A percentile compares a stretch with the other conserved stretches of the same genome.
Conservation (phyloP, 768 basidiomycete species). For the Coprinopsis cinerea region DNA sequence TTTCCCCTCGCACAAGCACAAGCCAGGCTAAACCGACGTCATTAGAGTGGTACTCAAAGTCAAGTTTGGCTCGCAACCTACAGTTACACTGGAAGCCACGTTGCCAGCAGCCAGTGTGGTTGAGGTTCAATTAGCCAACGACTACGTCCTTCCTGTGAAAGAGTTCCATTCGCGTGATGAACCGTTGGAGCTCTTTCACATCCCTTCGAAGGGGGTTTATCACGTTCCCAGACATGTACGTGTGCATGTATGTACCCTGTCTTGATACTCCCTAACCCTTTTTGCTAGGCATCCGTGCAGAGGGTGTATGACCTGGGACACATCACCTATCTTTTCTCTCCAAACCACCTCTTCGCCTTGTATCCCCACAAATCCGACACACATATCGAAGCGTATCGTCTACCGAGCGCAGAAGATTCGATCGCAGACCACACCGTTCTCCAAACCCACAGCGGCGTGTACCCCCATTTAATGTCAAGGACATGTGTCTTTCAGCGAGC, state of each 20-base stretch:
- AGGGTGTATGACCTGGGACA: slow-evolving; percentile 14
- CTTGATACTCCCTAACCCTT: not conserved
- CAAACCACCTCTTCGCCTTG: slow-evolving; percentile 14
- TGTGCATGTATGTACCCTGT: not conserved
- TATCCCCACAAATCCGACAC: slow-evolving; percentile 18
- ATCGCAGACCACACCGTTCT: slow-evolving; percentile 1
- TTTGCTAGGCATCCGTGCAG: slow-evolving; percentile 13
- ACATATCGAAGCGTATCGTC: slow-evolving; percentile 16
- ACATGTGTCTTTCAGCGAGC: slow-evolving; percentile 13
- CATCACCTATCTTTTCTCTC: slow-evolving; percentile 18
- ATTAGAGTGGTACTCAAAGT: slow-evolving; percentile 17
- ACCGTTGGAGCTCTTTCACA: slow-evolving; percentile 20
- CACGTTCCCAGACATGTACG: slow-evolving; percentile 19
- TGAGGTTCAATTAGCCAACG: slow-evolving; percentile 15
- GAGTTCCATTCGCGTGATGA: slow-evolving; percentile 16
- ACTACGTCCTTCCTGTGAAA: slow-evolving; percentile 20
- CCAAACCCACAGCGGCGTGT: slow-evolving; percentile 16
- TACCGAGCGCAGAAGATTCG: slow-evolving; percentile 11
- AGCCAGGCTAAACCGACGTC: not conserved
- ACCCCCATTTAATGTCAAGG: slow-evolving; percentile 19
- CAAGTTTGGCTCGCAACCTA: slow-evolving; percentile 9
- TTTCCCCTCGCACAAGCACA: not conserved
- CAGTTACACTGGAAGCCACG: slow-evolving; percentile 14
- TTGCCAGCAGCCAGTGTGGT: slow-evolving; percentile 14
- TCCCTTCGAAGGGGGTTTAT: slow-evolving; percentile 16